Evolutionary conservation across 1,139 yeast genomes (phyloP).

Genomic region (Scheffersomyces titani): DNA sequence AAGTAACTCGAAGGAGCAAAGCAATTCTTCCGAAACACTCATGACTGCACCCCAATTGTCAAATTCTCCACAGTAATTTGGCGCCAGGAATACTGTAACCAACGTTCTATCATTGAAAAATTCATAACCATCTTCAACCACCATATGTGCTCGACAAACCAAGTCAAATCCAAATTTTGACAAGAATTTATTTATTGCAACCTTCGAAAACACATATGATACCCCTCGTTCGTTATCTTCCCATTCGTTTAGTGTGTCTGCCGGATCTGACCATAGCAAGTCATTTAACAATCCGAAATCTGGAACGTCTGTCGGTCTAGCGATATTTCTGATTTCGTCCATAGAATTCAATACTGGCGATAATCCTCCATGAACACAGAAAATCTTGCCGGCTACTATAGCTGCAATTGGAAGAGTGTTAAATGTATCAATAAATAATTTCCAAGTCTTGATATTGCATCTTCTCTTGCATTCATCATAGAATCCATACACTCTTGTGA

Average conservation of each 20-base stretch:
- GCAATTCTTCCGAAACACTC: constrained; percentile 90
- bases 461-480: constrained; percentile 93
- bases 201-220: constrained; percentile 90
- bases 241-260: constrained; percentile 94
- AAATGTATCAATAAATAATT: constrained; percentile 87
- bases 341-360: constrained; percentile 87
- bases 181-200: constrained; percentile 88
- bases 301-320: constrained; percentile 96
- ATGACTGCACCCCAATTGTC: constrained; percentile 99
- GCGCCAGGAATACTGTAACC: constrained; percentile 95
- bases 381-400: constrained; percentile 91
- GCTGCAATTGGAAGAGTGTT: constrained; percentile 95
- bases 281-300: constrained; percentile 93
- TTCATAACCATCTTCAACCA: constrained; percentile 97
- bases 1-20: constrained; percentile 88
- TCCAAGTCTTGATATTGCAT: constrained; percentile 92
- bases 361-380: constrained; percentile 96
- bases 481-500: constrained; percentile 93
- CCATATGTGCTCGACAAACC: constrained; percentile 98
- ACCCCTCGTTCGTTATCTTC: constrained; percentile 98
- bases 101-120: constrained; percentile 91
- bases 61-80: constrained; percentile 97
- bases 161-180: constrained; percentile 88
- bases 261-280: constrained; percentile 94
- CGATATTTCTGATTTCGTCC: constrained; percentile 90